Evolutionary conservation across 441 rosid species (phyloP).

Genomic region (Brassica balearica): DNA sequence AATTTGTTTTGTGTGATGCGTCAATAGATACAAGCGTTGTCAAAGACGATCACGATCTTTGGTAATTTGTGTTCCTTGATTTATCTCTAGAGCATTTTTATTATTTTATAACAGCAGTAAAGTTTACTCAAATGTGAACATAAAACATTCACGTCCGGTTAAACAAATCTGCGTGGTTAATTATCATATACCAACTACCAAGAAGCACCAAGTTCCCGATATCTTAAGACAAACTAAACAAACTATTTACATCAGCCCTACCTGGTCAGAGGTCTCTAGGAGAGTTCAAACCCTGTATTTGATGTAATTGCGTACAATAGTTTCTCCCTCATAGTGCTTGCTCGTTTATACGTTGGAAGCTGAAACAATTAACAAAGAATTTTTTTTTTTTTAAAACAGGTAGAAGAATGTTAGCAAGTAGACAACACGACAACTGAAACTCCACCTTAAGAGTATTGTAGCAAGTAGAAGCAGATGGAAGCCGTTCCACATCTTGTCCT

Average conservation of each 20-base stretch:
- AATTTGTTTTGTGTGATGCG: conserved; percentile 28
- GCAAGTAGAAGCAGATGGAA: conserved; percentile 99
- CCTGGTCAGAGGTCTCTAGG: conserved; percentile 54
- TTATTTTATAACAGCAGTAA: conserved; percentile 9
- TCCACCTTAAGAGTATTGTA: conserved; percentile 97
- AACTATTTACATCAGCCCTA: conserved; percentile 7
- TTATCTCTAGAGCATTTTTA: conserved; percentile 22
- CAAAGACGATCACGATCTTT: conserved; percentile 19
- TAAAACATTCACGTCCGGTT: conserved; percentile 13
- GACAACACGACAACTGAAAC: conserved; percentile 19
- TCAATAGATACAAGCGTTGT: conserved; percentile 34
- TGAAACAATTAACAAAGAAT: conserved; percentile 51
- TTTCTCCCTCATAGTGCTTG: conserved; percentile 90
- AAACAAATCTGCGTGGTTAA: conserved; percentile 14
- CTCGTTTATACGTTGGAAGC: conserved; percentile 96
- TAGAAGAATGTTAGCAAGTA: conserved; percentile 6
- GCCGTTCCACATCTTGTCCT: conserved; percentile 98
- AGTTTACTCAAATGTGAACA: conserved; percentile 16
- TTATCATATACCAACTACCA: conserved; percentile 23
- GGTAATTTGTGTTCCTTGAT: conserved; percentile 12
- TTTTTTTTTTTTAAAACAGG: background rate
- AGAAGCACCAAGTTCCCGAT: conserved; percentile 14
- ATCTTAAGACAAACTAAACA: conserved; percentile 21
- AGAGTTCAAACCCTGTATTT: conserved; percentile 98
- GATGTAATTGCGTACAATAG: conserved; percentile 97